These are phyloP conservation scores for Stentor roeselii DNA, from an alignment of 73 alveolate genomes.

Conservation along the genomic window DNA sequence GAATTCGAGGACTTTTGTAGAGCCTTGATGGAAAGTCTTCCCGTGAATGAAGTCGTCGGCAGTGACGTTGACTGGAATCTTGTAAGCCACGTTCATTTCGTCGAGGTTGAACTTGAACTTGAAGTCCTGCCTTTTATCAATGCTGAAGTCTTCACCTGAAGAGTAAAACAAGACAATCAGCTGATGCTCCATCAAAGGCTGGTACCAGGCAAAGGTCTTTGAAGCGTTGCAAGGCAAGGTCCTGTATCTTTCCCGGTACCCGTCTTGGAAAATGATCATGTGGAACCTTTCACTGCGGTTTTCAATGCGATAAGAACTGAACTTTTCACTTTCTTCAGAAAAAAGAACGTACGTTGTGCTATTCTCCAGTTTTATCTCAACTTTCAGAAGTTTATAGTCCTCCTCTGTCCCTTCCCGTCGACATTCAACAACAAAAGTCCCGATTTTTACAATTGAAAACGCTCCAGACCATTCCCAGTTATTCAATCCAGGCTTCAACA, in stretches of 20 bases:
- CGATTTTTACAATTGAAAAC: background rate
- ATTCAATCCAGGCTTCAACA: background rate
- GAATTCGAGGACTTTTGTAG: slow-evolving; percentile 3
- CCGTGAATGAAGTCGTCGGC: background rate
- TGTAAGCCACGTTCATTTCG: background rate
- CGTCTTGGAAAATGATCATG: slow-evolving; percentile 7
- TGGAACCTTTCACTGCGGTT: background rate
- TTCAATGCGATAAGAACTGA: slow-evolving; percentile 8
- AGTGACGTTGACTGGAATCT: background rate
- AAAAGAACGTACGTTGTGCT: slow-evolving; percentile 1
- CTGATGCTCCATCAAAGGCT: slow-evolving; percentile 26
- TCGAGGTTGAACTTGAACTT: background rate
- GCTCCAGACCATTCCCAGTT: slow-evolving; percentile 24
- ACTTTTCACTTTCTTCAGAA: slow-evolving; percentile 12
- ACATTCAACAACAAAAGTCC: slow-evolving; percentile 7
- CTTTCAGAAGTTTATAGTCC: background rate
- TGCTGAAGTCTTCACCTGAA: background rate
- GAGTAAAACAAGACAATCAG: background rate
- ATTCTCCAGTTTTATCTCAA: background rate
- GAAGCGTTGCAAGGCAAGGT: background rate
- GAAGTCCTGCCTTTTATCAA: background rate
- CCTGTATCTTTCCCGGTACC: background rate
- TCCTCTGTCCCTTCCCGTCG: background rate
- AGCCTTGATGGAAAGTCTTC: background rate
- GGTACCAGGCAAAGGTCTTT: slow-evolving; percentile 17